Conservation (phyloP, 441 rosid species). For the Croton setiger region DNA sequence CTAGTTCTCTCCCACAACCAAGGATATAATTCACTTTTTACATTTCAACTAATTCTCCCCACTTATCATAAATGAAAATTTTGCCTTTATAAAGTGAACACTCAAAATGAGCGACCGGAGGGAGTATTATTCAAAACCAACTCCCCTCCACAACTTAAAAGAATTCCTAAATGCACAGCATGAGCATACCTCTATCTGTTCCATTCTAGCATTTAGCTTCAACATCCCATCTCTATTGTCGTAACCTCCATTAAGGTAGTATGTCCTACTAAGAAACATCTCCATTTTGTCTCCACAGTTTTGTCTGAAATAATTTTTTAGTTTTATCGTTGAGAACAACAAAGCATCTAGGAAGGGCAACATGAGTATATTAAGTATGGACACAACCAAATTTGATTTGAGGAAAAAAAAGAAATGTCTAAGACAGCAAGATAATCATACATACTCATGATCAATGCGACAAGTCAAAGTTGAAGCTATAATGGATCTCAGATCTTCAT, state of each 20-base stretch:
- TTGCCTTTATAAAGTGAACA: too few relatives aligned
- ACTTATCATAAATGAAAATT: too few relatives aligned
- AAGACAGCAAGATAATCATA: conserved; percentile 29
- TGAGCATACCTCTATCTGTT: conserved; percentile 57
- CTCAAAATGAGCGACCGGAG: neutral
- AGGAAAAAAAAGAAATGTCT: neutral
- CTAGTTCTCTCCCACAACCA: too few relatives aligned
- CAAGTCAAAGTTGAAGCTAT: conserved; percentile 72
- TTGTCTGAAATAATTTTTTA: conserved; percentile 36
- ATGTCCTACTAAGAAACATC: conserved; percentile 62
- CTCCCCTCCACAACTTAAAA: neutral
- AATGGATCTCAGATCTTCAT: conserved; percentile 66
- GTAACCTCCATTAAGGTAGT: conserved; percentile 61
- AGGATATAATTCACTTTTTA: too few relatives aligned
- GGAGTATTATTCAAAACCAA: too few relatives aligned
- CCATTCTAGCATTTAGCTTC: conserved; percentile 62
- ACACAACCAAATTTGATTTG: neutral
- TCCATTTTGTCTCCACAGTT: conserved; percentile 68
- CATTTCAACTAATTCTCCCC: too few relatives aligned
- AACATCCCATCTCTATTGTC: conserved; percentile 62
- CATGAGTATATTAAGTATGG: neutral
- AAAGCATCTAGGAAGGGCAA: neutral
- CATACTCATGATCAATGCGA: conserved; percentile 77
- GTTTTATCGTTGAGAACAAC: neutral
- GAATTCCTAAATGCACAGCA: neutral